These are phyloP conservation scores for Pleoardoris graminearum DNA, from an alignment of 2,329 filamentous ascomycete species.

Conservation along the genomic window DNA sequence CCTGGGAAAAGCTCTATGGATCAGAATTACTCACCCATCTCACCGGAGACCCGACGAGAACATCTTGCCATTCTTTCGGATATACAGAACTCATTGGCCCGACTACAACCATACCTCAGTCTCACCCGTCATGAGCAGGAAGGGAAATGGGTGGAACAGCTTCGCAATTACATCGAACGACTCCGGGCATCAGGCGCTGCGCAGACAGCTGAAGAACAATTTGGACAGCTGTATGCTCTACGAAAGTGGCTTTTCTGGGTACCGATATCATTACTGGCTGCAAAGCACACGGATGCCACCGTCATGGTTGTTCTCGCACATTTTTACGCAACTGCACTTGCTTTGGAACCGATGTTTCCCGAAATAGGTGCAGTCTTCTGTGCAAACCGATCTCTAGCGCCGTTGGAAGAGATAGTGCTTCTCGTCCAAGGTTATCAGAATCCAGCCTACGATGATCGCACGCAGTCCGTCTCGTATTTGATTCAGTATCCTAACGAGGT, in stretches of 20 bases:
- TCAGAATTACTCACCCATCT: conserved; percentile 66
- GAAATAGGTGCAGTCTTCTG: conserved; percentile 87
- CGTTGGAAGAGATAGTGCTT: conserved; percentile 83
- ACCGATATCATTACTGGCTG: conserved; percentile 80
- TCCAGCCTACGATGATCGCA: conserved; percentile 46
- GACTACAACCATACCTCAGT: conserved; percentile 46
- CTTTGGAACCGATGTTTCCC: conserved; percentile 88
- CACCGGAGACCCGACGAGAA: conserved; percentile 60
- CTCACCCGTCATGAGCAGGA: conserved; percentile 52
- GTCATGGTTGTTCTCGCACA: conserved; percentile 85
- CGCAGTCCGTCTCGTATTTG: conserved; percentile 50
- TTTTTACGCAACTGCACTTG: conserved; percentile 85
- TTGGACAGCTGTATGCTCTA: conserved; percentile 84
- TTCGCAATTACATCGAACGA: conserved; percentile 53
- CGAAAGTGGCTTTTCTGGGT: conserved; percentile 96
- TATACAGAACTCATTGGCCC: conserved; percentile 48
- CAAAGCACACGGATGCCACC: conserved; percentile 73
- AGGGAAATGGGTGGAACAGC: conserved; percentile 53
- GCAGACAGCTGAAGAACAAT: conserved; percentile 73
- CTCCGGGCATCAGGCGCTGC: conserved; percentile 48
- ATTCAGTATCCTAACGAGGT: conserved; percentile 53
- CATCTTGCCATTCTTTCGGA: conserved; percentile 54
- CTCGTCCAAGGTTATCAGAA: conserved; percentile 61
- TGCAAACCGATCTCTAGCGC: conserved; percentile 67
- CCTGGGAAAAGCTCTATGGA: conserved; percentile 54